Percentiles rank a stretch among this genome's conserved stretches.
Conservation (phyloP, 2,329 filamentous ascomycete genomes). For the Verticillium tricorpus region DNA sequence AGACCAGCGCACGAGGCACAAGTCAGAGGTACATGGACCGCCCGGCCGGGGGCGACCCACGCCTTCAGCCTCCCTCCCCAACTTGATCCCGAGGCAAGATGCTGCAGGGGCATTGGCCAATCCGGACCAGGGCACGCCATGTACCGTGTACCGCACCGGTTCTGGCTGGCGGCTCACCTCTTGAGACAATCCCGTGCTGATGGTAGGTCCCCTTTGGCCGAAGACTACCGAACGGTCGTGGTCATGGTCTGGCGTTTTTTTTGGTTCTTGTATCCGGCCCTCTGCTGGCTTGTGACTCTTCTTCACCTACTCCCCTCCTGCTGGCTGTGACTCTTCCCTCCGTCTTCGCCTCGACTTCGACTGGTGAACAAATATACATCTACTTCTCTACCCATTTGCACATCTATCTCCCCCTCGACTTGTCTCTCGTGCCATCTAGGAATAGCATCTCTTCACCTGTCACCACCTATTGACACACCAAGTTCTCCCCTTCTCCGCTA, state of each 20-base stretch:
- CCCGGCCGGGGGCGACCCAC: neutral
- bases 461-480: neutral
- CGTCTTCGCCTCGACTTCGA: conserved; percentile 3
- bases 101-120: neutral
- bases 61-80: neutral
- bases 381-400: conserved; percentile 5
- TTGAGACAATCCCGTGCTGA: neutral
- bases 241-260: neutral
- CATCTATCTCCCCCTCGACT: conserved; percentile 2
- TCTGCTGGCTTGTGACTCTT: conserved; percentile 15
- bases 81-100: neutral
- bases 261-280: neutral
- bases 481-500: neutral
- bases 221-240: conserved; percentile 1
- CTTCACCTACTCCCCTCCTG: neutral
- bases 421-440: neutral
- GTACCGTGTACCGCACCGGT: neutral
- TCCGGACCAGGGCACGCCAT: neutral
- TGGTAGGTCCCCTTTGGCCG: conserved; percentile 4
- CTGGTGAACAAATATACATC: conserved; percentile 3
- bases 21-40: neutral
- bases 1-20: neutral
- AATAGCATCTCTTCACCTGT: conserved; percentile 10
- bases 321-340: conserved; percentile 1
- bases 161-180: neutral